Evolutionary conservation across 306 rosid genomes (phyloP).

Genomic region (Luffa acutangula): DNA sequence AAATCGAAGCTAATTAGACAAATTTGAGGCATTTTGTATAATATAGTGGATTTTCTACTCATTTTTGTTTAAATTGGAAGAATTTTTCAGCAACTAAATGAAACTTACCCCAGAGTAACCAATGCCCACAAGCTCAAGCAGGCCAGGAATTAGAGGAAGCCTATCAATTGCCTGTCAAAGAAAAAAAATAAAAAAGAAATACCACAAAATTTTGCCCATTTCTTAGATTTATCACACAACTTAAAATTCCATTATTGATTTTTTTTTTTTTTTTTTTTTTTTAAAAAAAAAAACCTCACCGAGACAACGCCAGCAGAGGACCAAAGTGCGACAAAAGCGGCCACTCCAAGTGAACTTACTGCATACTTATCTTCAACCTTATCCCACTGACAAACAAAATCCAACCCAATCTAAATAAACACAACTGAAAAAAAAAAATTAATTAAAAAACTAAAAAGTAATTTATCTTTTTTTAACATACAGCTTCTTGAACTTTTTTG

Average conservation of each 20-base stretch:
- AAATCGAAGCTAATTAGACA: neutral
- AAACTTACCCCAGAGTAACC: slow-evolving; percentile 81
- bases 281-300: slow-evolving; percentile 29
- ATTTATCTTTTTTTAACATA: slow-evolving; percentile 11
- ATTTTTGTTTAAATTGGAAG: neutral
- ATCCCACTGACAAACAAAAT: slow-evolving; percentile 47
- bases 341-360: slow-evolving; percentile 55
- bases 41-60: neutral
- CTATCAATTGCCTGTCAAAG: slow-evolving; percentile 74
- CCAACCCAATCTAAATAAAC: neutral
- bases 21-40: neutral
- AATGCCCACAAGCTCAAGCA: slow-evolving; percentile 79
- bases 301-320: slow-evolving; percentile 63
- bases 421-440: neutral
- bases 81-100: neutral
- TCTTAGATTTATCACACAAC: neutral
- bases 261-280: too few species aligned
- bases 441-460: neutral
- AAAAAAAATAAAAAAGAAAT: neutral
- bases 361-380: slow-evolving; percentile 93
- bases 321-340: slow-evolving; percentile 53
- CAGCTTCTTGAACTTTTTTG: slow-evolving; percentile 54
- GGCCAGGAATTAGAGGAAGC: slow-evolving; percentile 85
- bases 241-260: neutral
- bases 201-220: neutral